phyloP scores from a whole-genome alignment of 768 basidiomycete species.

The Tricholoma matsutake region DNA sequence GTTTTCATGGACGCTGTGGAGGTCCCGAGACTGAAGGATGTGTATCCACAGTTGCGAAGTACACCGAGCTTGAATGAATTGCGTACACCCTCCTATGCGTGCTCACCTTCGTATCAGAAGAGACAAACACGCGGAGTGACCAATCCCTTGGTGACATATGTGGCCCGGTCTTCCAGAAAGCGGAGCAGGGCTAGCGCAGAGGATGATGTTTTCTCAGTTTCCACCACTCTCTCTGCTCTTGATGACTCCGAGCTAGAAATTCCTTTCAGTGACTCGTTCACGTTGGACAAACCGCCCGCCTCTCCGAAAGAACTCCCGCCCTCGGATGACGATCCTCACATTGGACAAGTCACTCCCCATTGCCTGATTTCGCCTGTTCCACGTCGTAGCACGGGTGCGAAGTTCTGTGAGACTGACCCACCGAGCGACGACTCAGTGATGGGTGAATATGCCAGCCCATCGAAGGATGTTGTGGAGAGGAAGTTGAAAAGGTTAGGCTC shows the following conservation, averaged over 20 bases:
- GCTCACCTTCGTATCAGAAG: not conserved
- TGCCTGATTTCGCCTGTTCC: slow-evolving; percentile 62
- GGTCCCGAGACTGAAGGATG: slow-evolving; percentile 13
- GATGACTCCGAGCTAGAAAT: slow-evolving; percentile 3
- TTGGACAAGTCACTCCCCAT: slow-evolving; percentile 69
- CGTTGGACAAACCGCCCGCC: not conserved
- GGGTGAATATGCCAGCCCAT: slow-evolving; percentile 40
- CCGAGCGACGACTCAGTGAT: slow-evolving; percentile 46
- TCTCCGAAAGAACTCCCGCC: slow-evolving; percentile 31
- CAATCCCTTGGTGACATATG: not conserved
- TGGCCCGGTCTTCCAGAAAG: slow-evolving; percentile 4
- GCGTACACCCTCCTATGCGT: not conserved
- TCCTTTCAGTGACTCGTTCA: slow-evolving; percentile 7
- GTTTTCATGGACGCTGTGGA: slow-evolving; percentile 23
- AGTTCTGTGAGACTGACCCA: slow-evolving; percentile 27
- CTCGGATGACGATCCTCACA: slow-evolving; percentile 63
- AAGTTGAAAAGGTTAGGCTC: slow-evolving; percentile 35
- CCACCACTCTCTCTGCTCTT: not conserved
- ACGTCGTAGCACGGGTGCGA: slow-evolving; percentile 32
- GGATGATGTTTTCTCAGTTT: slow-evolving; percentile 3
- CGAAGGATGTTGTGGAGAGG: slow-evolving; percentile 40
- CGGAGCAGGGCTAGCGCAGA: slow-evolving; percentile 9
- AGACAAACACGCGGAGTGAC: slow-evolving; percentile 7
- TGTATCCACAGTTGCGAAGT: slow-evolving; percentile 9
- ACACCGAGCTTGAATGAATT: slow-evolving; percentile 8